These are phyloP conservation scores for Withania somnifera DNA, from an alignment of 305 asterid species.

Conservation along the genomic window DNA sequence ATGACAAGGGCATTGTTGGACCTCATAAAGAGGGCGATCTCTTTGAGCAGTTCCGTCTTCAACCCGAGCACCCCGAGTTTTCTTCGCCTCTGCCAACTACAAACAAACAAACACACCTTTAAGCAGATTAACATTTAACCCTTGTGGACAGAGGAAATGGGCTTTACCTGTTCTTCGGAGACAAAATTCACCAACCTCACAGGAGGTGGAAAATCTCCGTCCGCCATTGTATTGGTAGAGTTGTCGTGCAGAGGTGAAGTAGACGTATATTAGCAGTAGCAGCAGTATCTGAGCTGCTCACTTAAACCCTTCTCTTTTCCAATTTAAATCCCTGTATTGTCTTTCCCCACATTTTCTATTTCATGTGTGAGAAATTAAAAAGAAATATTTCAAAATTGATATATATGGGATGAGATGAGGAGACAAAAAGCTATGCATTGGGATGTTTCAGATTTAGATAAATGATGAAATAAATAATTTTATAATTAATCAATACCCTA, in stretches of 20 bases:
- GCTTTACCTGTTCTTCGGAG: slow-evolving; percentile 68
- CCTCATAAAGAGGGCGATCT: slow-evolving; percentile 85
- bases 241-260: neutral
- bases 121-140: neutral
- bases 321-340: neutral
- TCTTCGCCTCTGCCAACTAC: slow-evolving; percentile 75
- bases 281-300: neutral
- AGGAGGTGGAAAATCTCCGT: slow-evolving; percentile 40
- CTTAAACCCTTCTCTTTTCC: neutral
- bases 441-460: no score
- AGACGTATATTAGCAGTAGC: no score
- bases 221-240: slow-evolving; percentile 31
- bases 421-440: no score
- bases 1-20: slow-evolving; percentile 4
- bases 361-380: no score
- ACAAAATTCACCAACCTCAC: slow-evolving; percentile 81
- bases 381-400: no score
- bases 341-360: neutral
- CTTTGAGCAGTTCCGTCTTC: slow-evolving; percentile 98
- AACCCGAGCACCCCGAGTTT: slow-evolving; percentile 70
- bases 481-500: no score
- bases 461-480: no score
- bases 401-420: no score
- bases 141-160: neutral
- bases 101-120: neutral